A percentile compares a stretch with the other conserved stretches of the same genome.
phyloP scores from a whole-genome alignment of 2,329 filamentous ascomycete genomes.

The Akanthomyces dipterigenus region DNA sequence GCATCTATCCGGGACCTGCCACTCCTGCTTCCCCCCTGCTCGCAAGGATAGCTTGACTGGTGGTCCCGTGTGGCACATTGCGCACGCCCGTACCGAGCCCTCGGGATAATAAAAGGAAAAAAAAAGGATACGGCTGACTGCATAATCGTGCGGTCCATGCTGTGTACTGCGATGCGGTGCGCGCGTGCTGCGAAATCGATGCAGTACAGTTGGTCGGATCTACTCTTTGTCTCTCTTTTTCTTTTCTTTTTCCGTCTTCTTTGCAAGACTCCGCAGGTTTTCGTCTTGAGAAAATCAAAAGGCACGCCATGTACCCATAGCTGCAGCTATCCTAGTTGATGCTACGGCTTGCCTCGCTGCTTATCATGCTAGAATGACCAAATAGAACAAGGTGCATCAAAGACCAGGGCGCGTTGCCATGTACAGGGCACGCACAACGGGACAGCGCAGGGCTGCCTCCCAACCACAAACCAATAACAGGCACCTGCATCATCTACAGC shows the following conservation, averaged over 20 bases:
- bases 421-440: not conserved
- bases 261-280: no score
- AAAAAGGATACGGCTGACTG: not conserved
- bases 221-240: no score
- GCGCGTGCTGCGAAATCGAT: not conserved
- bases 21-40: not conserved
- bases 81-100: not conserved
- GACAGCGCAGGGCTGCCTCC: not conserved
- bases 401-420: no score
- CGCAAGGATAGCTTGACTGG: conserved; percentile 2
- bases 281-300: no score
- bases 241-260: no score
- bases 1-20: not conserved
- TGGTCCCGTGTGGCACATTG: not conserved
- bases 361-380: not conserved
- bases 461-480: not conserved
- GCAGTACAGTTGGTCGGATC: no score
- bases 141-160: conserved; percentile 5
- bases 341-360: no score
- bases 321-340: no score
- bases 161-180: not conserved
- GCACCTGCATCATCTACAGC: not conserved
- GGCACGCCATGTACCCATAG: no score
- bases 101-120: not conserved
- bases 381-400: no score